These are phyloP conservation scores for Cordyceps cateniannulata DNA, from an alignment of 2,329 filamentous ascomycete genomes.

Conservation along the genomic window DNA sequence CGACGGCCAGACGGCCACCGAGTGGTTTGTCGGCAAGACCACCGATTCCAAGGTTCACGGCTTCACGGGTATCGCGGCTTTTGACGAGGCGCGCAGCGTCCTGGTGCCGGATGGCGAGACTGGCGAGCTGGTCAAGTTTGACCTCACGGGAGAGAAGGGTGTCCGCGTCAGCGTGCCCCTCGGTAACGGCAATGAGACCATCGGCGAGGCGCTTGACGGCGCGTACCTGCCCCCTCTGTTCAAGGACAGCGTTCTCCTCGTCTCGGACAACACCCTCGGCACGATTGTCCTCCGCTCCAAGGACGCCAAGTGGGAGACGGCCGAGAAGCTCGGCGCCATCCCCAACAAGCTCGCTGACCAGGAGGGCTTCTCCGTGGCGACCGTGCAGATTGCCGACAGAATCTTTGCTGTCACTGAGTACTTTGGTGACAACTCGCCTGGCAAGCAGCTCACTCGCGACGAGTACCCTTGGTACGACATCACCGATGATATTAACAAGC, in stretches of 20 bases:
- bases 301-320: constrained; percentile 28
- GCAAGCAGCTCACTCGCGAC: background rate
- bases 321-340: constrained; percentile 29
- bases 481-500: background rate
- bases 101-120: constrained; percentile 26
- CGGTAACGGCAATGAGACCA: no score
- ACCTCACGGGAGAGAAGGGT: constrained; percentile 16
- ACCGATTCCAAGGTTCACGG: constrained; percentile 6
- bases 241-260: constrained; percentile 27
- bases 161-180: background rate
- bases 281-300: constrained; percentile 29
- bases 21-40: constrained; percentile 29
- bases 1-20: constrained; percentile 20
- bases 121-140: constrained; percentile 29
- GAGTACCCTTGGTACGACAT: background rate
- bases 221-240: constrained; percentile 28
- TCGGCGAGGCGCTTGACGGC: constrained; percentile 19
- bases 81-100: constrained; percentile 18
- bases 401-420: background rate
- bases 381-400: constrained; percentile 14
- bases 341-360: constrained; percentile 16
- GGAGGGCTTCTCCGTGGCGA: constrained; percentile 14
- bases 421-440: background rate
- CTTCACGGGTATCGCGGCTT: background rate
- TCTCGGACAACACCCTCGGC: constrained; percentile 24